A percentile compares a stretch with the other conserved stretches of the same genome.
Conservation (phyloP, 495 filamentous ascomycete genomes). For the Articulospora tetracladia region DNA sequence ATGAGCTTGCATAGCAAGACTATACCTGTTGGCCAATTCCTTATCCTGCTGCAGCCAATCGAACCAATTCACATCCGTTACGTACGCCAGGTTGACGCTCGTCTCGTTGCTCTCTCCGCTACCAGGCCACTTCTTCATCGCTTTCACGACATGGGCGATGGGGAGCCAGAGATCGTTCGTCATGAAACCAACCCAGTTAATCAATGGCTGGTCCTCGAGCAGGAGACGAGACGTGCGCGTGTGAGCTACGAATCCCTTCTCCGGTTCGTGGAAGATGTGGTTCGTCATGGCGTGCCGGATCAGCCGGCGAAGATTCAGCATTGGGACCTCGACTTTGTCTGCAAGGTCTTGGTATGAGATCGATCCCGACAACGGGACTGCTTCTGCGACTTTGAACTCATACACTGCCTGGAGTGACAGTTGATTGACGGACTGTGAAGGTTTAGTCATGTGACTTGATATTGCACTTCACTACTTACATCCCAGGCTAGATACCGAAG, state of each 20-base stretch:
- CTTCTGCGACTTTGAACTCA: background rate
- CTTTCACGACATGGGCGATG: constrained; percentile 19
- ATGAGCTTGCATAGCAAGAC: constrained; percentile 4
- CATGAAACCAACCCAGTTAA: constrained; percentile 11
- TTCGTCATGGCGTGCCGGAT: constrained; percentile 43
- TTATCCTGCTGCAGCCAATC: constrained; percentile 6
- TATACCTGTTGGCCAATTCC: background rate
- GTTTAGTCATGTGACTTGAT: background rate
- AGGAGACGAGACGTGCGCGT: constrained; percentile 21
- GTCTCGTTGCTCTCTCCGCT: constrained; percentile 25
- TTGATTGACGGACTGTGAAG: background rate
- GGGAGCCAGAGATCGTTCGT: constrained; percentile 8
- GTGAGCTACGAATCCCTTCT: constrained; percentile 25
- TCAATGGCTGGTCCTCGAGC: constrained; percentile 11
- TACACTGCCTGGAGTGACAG: background rate
- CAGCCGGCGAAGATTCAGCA: constrained; percentile 29
- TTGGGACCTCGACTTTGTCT: background rate
- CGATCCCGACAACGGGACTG: constrained; percentile 32
- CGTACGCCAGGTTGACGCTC: constrained; percentile 4
- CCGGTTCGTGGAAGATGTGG: constrained; percentile 47
- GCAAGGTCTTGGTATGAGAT: constrained; percentile 36
- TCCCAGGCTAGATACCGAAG: background rate
- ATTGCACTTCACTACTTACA: background rate
- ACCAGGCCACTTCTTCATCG: constrained; percentile 25
- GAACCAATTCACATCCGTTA: background rate